Evolutionary conservation across 306 rosid genomes (phyloP), one percentile per base, ranked within the genome.

Genomic region (Cucurbita pepo): DNA sequence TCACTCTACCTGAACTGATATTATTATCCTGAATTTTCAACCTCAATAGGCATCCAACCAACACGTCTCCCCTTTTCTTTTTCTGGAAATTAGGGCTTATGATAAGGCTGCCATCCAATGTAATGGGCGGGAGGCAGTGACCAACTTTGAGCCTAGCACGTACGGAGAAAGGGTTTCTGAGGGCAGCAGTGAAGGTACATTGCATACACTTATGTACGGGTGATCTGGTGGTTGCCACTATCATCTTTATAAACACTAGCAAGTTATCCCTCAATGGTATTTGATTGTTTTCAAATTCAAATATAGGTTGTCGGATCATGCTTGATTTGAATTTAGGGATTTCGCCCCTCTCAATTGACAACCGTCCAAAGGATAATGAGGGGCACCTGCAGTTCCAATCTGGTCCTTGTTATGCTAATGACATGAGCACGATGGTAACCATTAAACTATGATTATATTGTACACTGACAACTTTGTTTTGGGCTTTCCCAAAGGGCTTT

Each of bases 51-150:
- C 69, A 82, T 84, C 86, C 86, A 83, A 79, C 90, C 95, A 91
- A 85, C 87, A 82, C 72, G 67, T 86, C 81, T 88, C 80, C 90
- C 90, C 86, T 73, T 89, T 89, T 86, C 74, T 86, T 89, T 88
- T 91, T 89, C 84, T 85, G 88, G 82, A 91, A 88, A 83, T 69
- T 79, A 95, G 99, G 99, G 99, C 97, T 77, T 95, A 95, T 79
- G 99, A 95, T 84, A 91, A 89, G 80, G 97, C 97, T 58, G 99
- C 99, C 43, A 86, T 95, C 90, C 84, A 88, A 81, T 91, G 95
- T 83, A 95, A 91, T 72, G 99, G 99, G 79, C 90, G 92, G 86
- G 99, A 91, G 78, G 99, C 96, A 4, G 90, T 95, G 75, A 95
- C 99, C 54, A 95, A 95, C 91, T 95, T 95, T 78, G 97, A 89